Conservation (phyloP, 2,329 filamentous ascomycete species). For the Exophiala lecanii-corni region DNA sequence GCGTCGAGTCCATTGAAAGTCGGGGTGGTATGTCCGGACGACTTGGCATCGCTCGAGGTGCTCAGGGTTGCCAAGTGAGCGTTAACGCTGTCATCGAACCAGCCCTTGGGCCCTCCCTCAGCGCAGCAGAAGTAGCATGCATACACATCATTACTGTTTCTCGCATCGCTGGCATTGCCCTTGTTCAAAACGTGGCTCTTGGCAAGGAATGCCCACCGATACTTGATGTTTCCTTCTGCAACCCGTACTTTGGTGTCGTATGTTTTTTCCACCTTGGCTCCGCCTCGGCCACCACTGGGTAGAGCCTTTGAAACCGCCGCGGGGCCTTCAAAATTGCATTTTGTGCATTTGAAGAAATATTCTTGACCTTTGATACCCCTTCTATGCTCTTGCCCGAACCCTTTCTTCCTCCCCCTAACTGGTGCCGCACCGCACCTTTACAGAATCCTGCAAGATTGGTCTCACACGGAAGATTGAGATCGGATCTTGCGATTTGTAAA, state of each 20-base stretch:
- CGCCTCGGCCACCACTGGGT: conserved; percentile 20
- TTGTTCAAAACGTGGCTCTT: conserved; percentile 41
- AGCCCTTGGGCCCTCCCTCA: conserved; percentile 29
- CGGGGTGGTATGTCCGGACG: conserved; percentile 24
- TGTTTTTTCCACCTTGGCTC: conserved; percentile 21
- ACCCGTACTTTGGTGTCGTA: conserved; percentile 30
- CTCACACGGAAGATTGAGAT: conserved; percentile 30
- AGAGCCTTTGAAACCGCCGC: conserved; percentile 24
- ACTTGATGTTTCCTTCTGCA: conserved; percentile 35
- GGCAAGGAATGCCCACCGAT: conserved; percentile 45
- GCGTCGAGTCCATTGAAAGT: conserved; percentile 37
- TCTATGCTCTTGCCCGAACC: conserved; percentile 29
- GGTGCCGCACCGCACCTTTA: conserved; percentile 31
- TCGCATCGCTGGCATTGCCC: conserved; percentile 24
- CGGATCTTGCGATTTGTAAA: conserved; percentile 13
- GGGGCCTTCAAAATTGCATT: conserved; percentile 41
- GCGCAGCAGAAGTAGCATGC: conserved; percentile 46
- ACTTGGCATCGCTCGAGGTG: conserved; percentile 4
- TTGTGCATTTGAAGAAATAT: conserved; percentile 35
- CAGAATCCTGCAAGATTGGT: conserved; percentile 41
- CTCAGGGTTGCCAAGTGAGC: conserved; percentile 12
- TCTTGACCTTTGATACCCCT: conserved; percentile 29
- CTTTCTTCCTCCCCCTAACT: conserved; percentile 31
- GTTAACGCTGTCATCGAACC: conserved; percentile 10
- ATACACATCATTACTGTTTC: conserved; percentile 28